phyloP scores from a whole-genome alignment of 805 yeast genomes.

The Lipomyces japonicus region DNA sequence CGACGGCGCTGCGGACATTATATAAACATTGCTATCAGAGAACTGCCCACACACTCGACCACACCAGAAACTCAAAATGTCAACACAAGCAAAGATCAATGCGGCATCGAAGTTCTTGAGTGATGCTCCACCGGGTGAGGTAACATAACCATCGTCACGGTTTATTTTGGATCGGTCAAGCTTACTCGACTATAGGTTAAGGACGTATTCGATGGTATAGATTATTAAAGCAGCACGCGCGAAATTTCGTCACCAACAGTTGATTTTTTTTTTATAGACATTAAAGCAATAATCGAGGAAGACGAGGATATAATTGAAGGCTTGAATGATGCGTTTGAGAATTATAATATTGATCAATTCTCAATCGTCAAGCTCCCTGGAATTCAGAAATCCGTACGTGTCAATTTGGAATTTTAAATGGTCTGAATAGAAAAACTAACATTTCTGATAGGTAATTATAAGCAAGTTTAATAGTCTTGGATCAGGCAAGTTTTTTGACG shows the following conservation, averaged over 20 bases:
- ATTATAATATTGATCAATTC: slow-evolving; percentile 43
- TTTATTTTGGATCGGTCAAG: neutral
- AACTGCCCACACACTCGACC: no score
- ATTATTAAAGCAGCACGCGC: slow-evolving; percentile 31
- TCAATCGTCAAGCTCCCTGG: slow-evolving; percentile 38
- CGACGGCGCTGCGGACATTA: no score
- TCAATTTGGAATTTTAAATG: neutral
- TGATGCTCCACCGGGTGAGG: slow-evolving; percentile 60
- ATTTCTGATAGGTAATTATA: slow-evolving; percentile 41
- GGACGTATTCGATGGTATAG: slow-evolving; percentile 39
- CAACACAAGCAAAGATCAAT: no score
- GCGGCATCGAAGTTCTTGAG: slow-evolving; percentile 37
- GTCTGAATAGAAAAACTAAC: neutral
- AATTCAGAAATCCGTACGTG: slow-evolving; percentile 22
- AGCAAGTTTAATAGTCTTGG: slow-evolving; percentile 50
- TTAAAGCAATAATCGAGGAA: slow-evolving; percentile 45
- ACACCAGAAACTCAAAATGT: no score
- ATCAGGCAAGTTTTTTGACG: slow-evolving; percentile 52
- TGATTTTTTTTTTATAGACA: slow-evolving; percentile 35
- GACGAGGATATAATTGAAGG: slow-evolving; percentile 38
- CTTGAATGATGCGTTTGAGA: slow-evolving; percentile 38
- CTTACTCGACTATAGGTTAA: slow-evolving; percentile 26
- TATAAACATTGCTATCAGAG: no score
- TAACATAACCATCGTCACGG: slow-evolving; percentile 34
- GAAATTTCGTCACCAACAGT: slow-evolving; percentile 29